Evolutionary conservation across 2,329 filamentous ascomycete species (phyloP).

Genomic region (Celoporthe dispersa): DNA sequence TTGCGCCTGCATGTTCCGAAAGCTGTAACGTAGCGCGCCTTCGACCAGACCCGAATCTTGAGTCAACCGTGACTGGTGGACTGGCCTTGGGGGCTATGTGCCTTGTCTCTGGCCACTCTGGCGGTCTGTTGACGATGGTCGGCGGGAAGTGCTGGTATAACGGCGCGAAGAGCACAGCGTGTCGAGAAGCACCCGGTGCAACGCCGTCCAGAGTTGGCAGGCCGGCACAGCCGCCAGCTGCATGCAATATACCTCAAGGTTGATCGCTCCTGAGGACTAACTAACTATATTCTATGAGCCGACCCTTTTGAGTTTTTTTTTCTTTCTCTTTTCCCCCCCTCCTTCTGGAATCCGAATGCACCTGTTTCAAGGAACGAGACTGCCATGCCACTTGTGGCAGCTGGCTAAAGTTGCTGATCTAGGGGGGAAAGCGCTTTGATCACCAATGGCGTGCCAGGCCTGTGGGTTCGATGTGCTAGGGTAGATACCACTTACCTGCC

Average conservation of each 20-base stretch:
- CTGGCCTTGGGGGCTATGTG: neutral
- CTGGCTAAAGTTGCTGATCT: neutral
- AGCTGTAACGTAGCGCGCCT: constrained; percentile 18
- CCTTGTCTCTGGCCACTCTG: neutral
- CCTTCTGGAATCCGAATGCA: constrained; percentile 11
- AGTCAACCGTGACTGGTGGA: neutral
- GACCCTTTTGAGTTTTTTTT: neutral
- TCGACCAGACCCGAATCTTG: neutral
- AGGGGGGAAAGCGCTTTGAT: neutral
- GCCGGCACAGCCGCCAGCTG: neutral
- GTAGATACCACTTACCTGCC: neutral
- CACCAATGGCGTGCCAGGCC: constrained; percentile 10
- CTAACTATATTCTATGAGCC: neutral
- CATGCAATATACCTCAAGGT: neutral
- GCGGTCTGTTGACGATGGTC: neutral
- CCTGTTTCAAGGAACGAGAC: constrained; percentile 15
- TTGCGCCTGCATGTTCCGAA: constrained; percentile 16
- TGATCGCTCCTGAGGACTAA: neutral
- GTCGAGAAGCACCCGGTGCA: neutral
- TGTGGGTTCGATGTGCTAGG: neutral
- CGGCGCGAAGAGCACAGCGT: neutral
- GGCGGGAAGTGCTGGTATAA: too few relatives aligned
- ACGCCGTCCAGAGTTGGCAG: neutral
- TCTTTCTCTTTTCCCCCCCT: too few relatives aligned
- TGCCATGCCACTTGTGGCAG: constrained; percentile 11